Base-by-base conservation (phyloP, 805 yeast genomes). In the Yarrowia yakushimensis region DNA sequence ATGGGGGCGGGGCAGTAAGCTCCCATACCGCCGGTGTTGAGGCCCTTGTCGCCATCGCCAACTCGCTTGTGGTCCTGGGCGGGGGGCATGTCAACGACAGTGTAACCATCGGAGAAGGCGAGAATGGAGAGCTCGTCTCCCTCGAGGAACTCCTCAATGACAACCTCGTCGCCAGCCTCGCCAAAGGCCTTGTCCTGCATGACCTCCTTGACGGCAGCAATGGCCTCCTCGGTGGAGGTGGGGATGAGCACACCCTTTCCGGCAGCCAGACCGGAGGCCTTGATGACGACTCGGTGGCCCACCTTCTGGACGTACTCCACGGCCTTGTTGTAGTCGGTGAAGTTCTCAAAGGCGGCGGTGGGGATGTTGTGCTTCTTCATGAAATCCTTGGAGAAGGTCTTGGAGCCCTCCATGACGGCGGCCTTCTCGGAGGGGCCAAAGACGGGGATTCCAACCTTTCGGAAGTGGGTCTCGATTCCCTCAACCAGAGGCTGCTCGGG, bases 11-110 rank as follows among this genome's bases (percentile, higher is more conserved):
- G 99, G 8, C 98, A 94, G 72, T 94, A 94, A 8, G 98, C 96
- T 67, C 99, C 99, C 99, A 94, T 94, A 66, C 99, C 99, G 68
- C 99, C 99, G 37, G 99, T 94, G 78, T 94, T 94, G 66, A 93
- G 81, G 25, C 99, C 99, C 39, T 85, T 79, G 74, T 94, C 99
- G 65, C 92, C 92, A 70, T 96, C 90, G 63, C 96, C 96, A 68
- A 88, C 82, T 74, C 99, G 86, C 79, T 94, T 94, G 78, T 94
- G 99, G 73, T 94, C 99, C 78, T 94, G 99, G 27, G 98, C 97
- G 46, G 98, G 89, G 43, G 99, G 99, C 64, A 94, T 82, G 73
- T 90, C 92, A 73, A 85, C 83, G 71, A 85, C 86, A 11, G 96
- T 84, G 79, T 94, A 93, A 63, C 99, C 99, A 73, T 94, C 99